A percentile compares a stretch with the other conserved stretches of the same genome.
phyloP scores from a whole-genome alignment of 495 filamentous ascomycete species.

The Xylaria castorea region DNA sequence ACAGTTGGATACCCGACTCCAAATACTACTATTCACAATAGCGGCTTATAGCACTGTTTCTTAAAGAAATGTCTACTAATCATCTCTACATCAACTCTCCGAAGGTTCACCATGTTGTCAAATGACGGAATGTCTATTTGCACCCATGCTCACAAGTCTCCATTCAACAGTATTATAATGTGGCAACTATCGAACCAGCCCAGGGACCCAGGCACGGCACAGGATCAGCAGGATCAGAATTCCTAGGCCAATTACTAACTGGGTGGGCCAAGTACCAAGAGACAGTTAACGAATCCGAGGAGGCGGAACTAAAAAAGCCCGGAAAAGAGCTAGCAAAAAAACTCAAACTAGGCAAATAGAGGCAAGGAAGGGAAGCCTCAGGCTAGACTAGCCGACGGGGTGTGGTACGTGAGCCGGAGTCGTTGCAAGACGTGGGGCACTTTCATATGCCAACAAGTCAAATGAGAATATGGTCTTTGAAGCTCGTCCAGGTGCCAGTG shows the following conservation, averaged over 20 bases:
- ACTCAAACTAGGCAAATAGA: slow-evolving; percentile 8
- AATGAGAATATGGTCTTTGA: neutral
- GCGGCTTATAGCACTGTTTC: neutral
- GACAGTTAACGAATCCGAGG: slow-evolving; percentile 1
- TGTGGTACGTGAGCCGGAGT: slow-evolving; percentile 1
- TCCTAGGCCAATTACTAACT: neutral
- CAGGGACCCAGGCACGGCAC: neutral
- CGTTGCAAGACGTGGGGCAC: slow-evolving; percentile 2
- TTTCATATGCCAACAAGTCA: slow-evolving; percentile 1
- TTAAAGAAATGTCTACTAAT: neutral
- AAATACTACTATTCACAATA: neutral
- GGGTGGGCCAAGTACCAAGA: neutral
- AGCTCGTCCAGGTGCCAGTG: neutral
- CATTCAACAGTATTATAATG: neutral
- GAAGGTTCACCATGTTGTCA: neutral
- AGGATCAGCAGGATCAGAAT: neutral
- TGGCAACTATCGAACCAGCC: neutral
- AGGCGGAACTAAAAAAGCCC: neutral
- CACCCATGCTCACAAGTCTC: neutral
- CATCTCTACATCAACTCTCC: neutral
- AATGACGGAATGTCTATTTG: slow-evolving; percentile 2
- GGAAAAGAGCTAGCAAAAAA: slow-evolving; percentile 6
- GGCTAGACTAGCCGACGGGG: neutral
- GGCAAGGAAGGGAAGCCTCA: slow-evolving; percentile 10
- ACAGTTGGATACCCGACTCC: neutral